These are phyloP conservation scores for Blastobotrys peoriensis DNA, from an alignment of 805 yeast genomes.

Conservation along the genomic window DNA sequence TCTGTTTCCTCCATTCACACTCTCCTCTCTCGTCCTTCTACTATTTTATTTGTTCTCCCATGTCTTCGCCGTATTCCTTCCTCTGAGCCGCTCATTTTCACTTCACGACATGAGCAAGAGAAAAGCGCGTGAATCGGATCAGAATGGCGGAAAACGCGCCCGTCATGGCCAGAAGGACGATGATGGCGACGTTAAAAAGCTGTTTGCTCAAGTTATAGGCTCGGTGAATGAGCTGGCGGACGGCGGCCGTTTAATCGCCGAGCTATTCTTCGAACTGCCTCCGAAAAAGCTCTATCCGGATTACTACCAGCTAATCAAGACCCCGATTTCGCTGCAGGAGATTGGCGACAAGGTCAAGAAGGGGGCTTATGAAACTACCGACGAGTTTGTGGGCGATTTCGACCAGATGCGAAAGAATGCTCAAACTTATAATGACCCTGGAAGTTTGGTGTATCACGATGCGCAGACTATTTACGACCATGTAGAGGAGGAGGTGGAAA, in stretches of 20 bases:
- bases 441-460: slow-evolving; percentile 59
- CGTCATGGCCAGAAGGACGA: slow-evolving; percentile 1
- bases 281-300: slow-evolving; percentile 74
- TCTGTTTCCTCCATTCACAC: too few relatives aligned
- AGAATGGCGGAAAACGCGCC: slow-evolving; percentile 1
- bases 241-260: slow-evolving; percentile 3
- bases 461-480: slow-evolving; percentile 51
- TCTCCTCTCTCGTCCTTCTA: too few relatives aligned
- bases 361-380: slow-evolving; percentile 27
- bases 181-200: not conserved
- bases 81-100: too few relatives aligned
- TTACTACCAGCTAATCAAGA: slow-evolving; percentile 59
- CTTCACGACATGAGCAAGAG: slow-evolving; percentile 5
- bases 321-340: slow-evolving; percentile 55
- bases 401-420: slow-evolving; percentile 68
- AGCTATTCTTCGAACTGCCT: slow-evolving; percentile 59
- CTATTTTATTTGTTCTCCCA: too few relatives aligned
- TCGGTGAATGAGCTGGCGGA: not conserved
- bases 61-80: too few relatives aligned
- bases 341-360: slow-evolving; percentile 41
- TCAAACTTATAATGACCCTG: slow-evolving; percentile 59
- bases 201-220: not conserved
- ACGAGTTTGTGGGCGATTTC: slow-evolving; percentile 51
- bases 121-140: not conserved
- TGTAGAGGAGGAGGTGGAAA: slow-evolving; percentile 42